A percentile compares a stretch with the other conserved stretches of the same genome.
Conservation (phyloP, 129 eudicot genomes). For the Calendula officinalis region DNA sequence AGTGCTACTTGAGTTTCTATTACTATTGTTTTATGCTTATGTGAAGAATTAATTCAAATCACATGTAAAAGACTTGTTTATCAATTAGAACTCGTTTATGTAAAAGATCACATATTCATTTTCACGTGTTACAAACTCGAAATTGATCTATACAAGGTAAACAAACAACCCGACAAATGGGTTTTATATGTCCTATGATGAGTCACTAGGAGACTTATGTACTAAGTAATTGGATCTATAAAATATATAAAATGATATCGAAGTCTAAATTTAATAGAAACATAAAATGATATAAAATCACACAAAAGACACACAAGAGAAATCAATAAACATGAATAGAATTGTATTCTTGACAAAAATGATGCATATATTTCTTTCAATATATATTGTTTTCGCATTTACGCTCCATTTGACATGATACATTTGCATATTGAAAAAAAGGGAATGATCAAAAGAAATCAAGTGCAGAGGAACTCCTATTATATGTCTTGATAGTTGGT, state of each 20-base stretch:
- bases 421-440: background rate
- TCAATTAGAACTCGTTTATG: conserved; percentile 11
- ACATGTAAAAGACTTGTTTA: conserved; percentile 22
- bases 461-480: conserved; percentile 50
- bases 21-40: conserved; percentile 10
- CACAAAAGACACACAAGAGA: too few species aligned
- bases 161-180: background rate
- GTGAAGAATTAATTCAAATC: conserved; percentile 15
- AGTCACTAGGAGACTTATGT: conserved; percentile 7
- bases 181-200: background rate
- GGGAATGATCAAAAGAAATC: conserved; percentile 32
- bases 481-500: conserved; percentile 22
- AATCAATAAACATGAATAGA: too few species aligned
- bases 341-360: too few species aligned
- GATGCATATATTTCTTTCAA: background rate
- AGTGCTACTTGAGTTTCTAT: conserved; percentile 1
- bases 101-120: background rate
- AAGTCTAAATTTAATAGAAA: background rate
- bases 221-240: background rate
- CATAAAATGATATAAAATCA: too few species aligned
- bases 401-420: background rate
- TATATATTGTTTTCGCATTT: background rate
- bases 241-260: background rate
- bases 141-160: background rate
- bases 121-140: background rate